Evolutionary conservation across 2,329 filamentous ascomycete genomes (phyloP).

Genomic region (Pseudopithomyces maydicus): DNA sequence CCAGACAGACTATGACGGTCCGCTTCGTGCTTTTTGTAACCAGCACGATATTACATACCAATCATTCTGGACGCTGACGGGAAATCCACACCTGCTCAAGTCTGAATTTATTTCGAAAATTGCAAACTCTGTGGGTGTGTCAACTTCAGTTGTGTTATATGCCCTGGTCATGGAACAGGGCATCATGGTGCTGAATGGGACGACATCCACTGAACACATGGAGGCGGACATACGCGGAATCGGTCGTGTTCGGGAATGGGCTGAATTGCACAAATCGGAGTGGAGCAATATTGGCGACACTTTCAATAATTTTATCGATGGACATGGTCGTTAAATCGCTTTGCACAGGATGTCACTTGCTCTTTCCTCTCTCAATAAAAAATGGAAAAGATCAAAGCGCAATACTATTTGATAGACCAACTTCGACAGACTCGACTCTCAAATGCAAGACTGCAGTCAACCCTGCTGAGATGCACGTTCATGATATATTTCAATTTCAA

Average conservation of each 20-base stretch:
- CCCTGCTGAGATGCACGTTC: too few relatives aligned
- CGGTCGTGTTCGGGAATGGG: slow-evolving; percentile 48
- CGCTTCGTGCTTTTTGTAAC: slow-evolving; percentile 62
- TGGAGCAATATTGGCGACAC: slow-evolving; percentile 52
- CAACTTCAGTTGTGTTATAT: slow-evolving; percentile 59
- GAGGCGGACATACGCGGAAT: slow-evolving; percentile 56
- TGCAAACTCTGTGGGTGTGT: slow-evolving; percentile 50
- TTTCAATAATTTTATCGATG: slow-evolving; percentile 47
- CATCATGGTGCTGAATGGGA: slow-evolving; percentile 61
- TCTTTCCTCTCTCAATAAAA: neutral
- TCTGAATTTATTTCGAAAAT: slow-evolving; percentile 53
- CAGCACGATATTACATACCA: slow-evolving; percentile 61
- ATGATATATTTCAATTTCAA: too few relatives aligned
- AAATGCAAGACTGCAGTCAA: too few relatives aligned
- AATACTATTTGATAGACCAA: too few relatives aligned
- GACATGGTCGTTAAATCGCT: neutral
- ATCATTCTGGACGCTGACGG: slow-evolving; percentile 66
- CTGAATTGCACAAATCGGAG: slow-evolving; percentile 49
- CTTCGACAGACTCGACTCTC: too few relatives aligned
- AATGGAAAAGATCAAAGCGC: neutral
- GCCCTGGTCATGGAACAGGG: slow-evolving; percentile 60
- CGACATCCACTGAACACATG: slow-evolving; percentile 59
- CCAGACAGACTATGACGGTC: slow-evolving; percentile 63
- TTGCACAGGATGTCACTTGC: neutral
- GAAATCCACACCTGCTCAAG: slow-evolving; percentile 58